Percentiles rank a stretch among this genome's conserved stretches.
phyloP scores from a whole-genome alignment of 306 rosid genomes.

The Alnus glutinosa region DNA sequence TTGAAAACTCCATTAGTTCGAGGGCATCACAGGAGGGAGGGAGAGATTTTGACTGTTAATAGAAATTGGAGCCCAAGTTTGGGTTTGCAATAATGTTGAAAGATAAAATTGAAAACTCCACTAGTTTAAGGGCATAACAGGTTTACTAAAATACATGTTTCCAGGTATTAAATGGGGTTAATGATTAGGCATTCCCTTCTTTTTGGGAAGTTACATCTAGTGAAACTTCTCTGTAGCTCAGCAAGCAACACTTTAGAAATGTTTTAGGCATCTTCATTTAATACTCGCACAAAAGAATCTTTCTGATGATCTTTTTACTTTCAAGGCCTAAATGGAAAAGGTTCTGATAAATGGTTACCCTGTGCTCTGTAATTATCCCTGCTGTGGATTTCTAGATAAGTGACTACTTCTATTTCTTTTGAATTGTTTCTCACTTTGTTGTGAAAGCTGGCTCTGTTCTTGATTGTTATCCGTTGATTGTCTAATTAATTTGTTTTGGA shows the following conservation, averaged over 20 bases:
- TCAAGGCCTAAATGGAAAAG: neutral
- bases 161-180: neutral
- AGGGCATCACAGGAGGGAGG: neutral
- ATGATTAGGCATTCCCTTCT: too few species aligned
- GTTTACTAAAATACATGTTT: neutral
- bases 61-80: neutral
- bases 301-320: neutral
- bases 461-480: neutral
- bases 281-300: too few species aligned
- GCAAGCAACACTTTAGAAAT: neutral
- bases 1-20: neutral
- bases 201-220: too few species aligned
- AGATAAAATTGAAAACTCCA: neutral
- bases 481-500: slow-evolving; percentile 9
- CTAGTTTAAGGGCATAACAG: neutral
- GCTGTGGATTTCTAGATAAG: neutral
- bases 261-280: neutral
- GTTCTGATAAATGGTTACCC: neutral
- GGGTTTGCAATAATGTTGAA: neutral
- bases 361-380: neutral
- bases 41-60: too few species aligned
- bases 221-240: too few species aligned
- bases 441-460: neutral
- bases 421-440: neutral
- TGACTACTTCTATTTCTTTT: neutral